Conservation (phyloP, 106 monocot genomes). For the Allium cepa region DNA sequence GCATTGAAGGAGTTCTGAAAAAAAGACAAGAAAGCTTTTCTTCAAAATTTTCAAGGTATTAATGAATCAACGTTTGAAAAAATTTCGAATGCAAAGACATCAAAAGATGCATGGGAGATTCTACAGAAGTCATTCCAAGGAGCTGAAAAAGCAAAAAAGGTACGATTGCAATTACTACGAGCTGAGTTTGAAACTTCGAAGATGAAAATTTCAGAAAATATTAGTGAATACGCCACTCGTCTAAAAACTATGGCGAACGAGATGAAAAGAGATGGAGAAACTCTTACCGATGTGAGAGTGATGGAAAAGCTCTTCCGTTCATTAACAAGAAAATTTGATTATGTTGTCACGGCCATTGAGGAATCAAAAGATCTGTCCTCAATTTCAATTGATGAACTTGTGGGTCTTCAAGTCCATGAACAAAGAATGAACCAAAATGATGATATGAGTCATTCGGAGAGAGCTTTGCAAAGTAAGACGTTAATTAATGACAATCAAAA, state of each 20-base stretch:
- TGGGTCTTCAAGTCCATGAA: constrained; percentile 4
- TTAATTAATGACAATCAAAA: not conserved
- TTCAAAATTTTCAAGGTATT: not conserved
- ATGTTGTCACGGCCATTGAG: not conserved
- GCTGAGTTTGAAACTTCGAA: not conserved
- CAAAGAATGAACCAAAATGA: not conserved
- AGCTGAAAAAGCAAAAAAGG: not conserved
- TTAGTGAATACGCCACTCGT: not conserved
- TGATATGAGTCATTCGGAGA: not conserved
- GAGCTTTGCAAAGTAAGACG: not conserved
- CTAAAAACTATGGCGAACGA: not conserved
- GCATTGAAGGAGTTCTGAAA: not conserved
- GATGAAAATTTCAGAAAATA: not conserved
- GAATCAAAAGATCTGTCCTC: constrained; percentile 5
- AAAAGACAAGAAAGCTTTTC: not conserved
- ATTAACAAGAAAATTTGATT: constrained; percentile 2
- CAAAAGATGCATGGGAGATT: not conserved
- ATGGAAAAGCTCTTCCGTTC: constrained; percentile 1
- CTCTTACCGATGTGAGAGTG: not conserved
- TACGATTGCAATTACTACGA: not conserved
- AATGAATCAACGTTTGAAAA: not conserved
- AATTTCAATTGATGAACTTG: constrained; percentile 2
- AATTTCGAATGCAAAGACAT: not conserved
- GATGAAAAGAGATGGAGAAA: not conserved
- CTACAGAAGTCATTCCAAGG: not conserved